Percentiles rank a stretch among this genome's conserved stretches.
Evolutionary conservation across 768 basidiomycete genomes (phyloP).

Genomic region (Paxillus involutus): DNA sequence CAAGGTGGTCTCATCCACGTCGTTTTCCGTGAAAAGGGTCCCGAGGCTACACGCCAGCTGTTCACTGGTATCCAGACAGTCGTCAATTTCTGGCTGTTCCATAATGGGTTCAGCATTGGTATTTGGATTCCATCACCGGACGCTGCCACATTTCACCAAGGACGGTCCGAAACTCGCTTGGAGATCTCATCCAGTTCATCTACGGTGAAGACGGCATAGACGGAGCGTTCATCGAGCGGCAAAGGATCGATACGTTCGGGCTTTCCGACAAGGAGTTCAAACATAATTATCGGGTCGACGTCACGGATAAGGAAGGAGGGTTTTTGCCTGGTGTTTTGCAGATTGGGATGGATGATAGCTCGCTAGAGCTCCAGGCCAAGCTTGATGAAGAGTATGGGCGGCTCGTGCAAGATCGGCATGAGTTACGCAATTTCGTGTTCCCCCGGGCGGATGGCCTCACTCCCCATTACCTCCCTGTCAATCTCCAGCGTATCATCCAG

Average conservation of each 20-base stretch:
- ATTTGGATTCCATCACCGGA: conserved; percentile 98
- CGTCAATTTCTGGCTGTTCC: conserved; percentile 98
- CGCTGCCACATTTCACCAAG: conserved; percentile 97
- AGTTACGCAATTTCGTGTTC: conserved; percentile 85
- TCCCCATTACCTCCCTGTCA: conserved; percentile 91
- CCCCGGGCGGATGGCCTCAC: conserved; percentile 65
- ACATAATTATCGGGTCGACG: conserved; percentile 92
- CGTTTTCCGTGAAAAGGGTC: conserved; percentile 96
- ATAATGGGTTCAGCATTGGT: conserved; percentile 98
- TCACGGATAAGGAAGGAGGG: conserved; percentile 78
- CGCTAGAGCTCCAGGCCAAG: conserved; percentile 77
- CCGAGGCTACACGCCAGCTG: conserved; percentile 83
- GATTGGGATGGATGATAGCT: conserved; percentile 84
- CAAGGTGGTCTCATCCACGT: conserved; percentile 95
- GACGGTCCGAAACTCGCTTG: conserved; percentile 94
- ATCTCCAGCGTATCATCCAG: conserved; percentile 91
- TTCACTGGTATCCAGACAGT: conserved; percentile 95
- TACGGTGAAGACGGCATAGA: conserved; percentile 99
- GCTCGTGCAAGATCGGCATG: conserved; percentile 69
- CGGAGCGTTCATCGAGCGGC: conserved; percentile 94
- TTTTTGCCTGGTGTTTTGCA: conserved; percentile 81
- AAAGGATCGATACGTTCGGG: conserved; percentile 87
- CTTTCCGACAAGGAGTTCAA: conserved; percentile 83
- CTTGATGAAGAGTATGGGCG: conserved; percentile 78
- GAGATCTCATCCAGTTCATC: conserved; percentile 93